Percentiles rank a stretch among this genome's conserved stretches.
These are phyloP conservation scores for Eremochloa ophiuroides DNA, from an alignment of 176 grass and related monocot genomes.

Conservation along the genomic window DNA sequence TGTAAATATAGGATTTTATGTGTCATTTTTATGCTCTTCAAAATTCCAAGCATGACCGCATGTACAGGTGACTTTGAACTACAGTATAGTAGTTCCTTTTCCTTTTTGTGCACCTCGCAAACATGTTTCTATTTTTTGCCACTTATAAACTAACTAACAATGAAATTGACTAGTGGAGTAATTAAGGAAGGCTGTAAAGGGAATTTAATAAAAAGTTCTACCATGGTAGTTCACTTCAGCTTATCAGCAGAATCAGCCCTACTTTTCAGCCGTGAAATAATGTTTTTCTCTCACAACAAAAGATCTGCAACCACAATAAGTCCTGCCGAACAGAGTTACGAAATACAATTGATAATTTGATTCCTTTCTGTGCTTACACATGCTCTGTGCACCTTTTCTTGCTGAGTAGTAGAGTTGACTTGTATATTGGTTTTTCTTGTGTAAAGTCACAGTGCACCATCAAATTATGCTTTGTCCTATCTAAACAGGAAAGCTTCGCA, in stretches of 20 bases:
- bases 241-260: no score
- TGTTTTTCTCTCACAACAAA: no score
- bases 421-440: background rate
- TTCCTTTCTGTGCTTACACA: background rate
- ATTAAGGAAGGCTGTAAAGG: background rate
- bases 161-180: background rate
- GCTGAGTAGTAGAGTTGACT: background rate
- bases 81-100: background rate
- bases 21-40: background rate
- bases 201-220: background rate
- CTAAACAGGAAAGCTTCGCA: slow-evolving; percentile 33
- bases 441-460: background rate
- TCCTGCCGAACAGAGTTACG: no score
- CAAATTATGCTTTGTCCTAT: background rate
- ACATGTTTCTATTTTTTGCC: background rate
- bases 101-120: background rate
- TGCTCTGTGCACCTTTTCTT: background rate
- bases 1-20: background rate
- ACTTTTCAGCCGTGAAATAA: no score
- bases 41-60: background rate
- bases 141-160: background rate
- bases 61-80: background rate
- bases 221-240: no score
- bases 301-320: no score
- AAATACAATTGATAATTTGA: background rate